phyloP scores from a whole-genome alignment of 371 early-diverging fungal genomes.

The Hamiltosporidium magnivora region DNA sequence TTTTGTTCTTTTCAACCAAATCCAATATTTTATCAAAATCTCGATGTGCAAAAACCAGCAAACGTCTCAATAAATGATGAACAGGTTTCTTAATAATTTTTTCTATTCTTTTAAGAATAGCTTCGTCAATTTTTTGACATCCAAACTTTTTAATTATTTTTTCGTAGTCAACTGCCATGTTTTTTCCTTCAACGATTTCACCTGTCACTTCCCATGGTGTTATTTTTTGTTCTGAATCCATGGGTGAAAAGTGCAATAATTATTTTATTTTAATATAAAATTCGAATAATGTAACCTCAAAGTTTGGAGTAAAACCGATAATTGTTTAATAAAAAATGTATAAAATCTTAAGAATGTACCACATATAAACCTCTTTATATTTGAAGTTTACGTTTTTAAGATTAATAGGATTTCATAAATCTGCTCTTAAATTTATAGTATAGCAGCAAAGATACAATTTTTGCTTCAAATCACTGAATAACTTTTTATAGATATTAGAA shows the following conservation, averaged over 20 bases:
- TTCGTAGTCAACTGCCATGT: constrained; percentile 79
- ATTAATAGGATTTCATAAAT: too few relatives aligned
- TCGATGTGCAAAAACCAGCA: constrained; percentile 90
- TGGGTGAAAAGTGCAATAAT: not conserved
- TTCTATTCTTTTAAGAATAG: constrained; percentile 67
- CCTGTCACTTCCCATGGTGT: constrained; percentile 93
- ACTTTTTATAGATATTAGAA: too few relatives aligned
- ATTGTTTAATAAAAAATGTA: too few relatives aligned
- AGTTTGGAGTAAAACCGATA: too few relatives aligned
- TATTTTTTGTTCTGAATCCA: constrained; percentile 46
- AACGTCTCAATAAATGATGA: constrained; percentile 75
- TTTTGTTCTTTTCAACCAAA: constrained; percentile 63
- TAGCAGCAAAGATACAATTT: too few relatives aligned
- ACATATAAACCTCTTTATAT: too few relatives aligned
- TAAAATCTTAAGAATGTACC: too few relatives aligned
- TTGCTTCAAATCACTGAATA: too few relatives aligned
- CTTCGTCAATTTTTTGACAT: constrained; percentile 66
- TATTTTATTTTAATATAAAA: not conserved
- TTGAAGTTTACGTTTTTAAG: too few relatives aligned
- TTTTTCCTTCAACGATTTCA: constrained; percentile 67
- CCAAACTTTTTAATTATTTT: constrained; percentile 84
- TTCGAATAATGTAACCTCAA: too few relatives aligned
- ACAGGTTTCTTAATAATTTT: constrained; percentile 67
- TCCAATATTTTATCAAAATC: constrained; percentile 77
- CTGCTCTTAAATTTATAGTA: too few relatives aligned